These are phyloP conservation scores for Torrubiella hemipterigena DNA, from an alignment of 2,329 filamentous ascomycete species.

Conservation along the genomic window DNA sequence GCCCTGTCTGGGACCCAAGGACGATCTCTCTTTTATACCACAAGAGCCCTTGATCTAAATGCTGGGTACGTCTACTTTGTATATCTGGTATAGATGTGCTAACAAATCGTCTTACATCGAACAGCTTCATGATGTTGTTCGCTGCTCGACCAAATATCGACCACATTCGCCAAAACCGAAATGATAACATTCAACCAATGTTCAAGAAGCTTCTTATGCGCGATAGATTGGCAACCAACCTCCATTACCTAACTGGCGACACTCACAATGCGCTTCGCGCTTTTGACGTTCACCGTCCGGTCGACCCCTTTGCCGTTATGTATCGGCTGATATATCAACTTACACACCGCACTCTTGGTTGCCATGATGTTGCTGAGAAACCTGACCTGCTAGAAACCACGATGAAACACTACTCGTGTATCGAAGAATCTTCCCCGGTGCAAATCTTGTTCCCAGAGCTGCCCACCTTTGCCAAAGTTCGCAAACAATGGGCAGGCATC, in stretches of 20 bases:
- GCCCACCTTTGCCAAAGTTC: constrained; percentile 28
- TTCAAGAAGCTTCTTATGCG: constrained; percentile 23
- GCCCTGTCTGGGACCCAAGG: constrained; percentile 28
- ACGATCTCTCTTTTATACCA: constrained; percentile 31
- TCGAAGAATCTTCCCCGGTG: constrained; percentile 30
- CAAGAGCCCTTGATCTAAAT: constrained; percentile 26
- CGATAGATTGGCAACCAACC: constrained; percentile 22
- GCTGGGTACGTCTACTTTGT: constrained; percentile 22
- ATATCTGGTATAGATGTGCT: background rate
- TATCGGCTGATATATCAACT: constrained; percentile 41
- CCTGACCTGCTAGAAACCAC: constrained; percentile 26
- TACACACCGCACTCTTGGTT: constrained; percentile 44
- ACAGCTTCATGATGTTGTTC: constrained; percentile 18
- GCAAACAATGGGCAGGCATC: constrained; percentile 30
- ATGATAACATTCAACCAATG: constrained; percentile 13
- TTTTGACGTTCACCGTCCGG: constrained; percentile 1
- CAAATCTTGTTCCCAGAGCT: constrained; percentile 41
- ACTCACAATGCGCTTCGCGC: constrained; percentile 9
- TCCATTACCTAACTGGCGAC: constrained; percentile 31
- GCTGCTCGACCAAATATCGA: constrained; percentile 15
- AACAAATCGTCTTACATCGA: background rate
- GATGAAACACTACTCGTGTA: constrained; percentile 30
- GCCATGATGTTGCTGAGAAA: constrained; percentile 39
- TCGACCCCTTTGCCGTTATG: constrained; percentile 41
- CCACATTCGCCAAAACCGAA: constrained; percentile 10